These are phyloP conservation scores for Talaromyces sp. DNA, from an alignment of 2,329 filamentous ascomycete species.

Conservation along the genomic window DNA sequence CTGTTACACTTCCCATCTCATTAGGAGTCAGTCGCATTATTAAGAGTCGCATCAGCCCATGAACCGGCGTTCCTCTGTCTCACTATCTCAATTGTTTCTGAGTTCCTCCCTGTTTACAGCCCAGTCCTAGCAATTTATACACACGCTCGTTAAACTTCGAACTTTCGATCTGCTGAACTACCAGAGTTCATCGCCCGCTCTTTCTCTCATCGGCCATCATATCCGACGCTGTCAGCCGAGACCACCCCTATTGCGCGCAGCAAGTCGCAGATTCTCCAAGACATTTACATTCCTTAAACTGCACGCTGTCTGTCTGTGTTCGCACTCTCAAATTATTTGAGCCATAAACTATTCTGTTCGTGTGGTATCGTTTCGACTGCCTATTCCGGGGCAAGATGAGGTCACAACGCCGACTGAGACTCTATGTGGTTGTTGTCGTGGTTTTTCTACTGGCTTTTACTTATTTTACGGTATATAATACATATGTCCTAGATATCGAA, in stretches of 20 bases:
- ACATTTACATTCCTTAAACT: not conserved
- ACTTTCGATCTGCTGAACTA: not conserved
- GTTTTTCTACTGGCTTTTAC: constrained; percentile 62
- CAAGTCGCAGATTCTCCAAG: not conserved
- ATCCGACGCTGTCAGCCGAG: not conserved
- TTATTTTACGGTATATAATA: constrained; percentile 63
- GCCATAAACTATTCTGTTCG: not conserved
- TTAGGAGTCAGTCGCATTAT: not conserved
- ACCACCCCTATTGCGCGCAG: not conserved
- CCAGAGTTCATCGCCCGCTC: not conserved
- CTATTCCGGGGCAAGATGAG: constrained; percentile 50
- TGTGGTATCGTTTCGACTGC: not conserved
- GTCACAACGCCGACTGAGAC: constrained; percentile 63
- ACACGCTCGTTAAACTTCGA: not conserved
- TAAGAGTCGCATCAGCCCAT: not conserved
- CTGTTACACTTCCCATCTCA: not conserved
- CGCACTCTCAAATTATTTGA: not conserved
- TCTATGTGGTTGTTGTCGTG: constrained; percentile 60
- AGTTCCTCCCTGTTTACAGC: not conserved
- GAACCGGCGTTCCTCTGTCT: not conserved
- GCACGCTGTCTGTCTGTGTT: not conserved
- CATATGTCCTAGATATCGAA: not conserved
- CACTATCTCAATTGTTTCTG: not conserved
- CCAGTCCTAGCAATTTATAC: not conserved
- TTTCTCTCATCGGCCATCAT: not conserved